phyloP scores from a whole-genome alignment of 176 grass and related monocot species.

The Ensete ventricosum region DNA sequence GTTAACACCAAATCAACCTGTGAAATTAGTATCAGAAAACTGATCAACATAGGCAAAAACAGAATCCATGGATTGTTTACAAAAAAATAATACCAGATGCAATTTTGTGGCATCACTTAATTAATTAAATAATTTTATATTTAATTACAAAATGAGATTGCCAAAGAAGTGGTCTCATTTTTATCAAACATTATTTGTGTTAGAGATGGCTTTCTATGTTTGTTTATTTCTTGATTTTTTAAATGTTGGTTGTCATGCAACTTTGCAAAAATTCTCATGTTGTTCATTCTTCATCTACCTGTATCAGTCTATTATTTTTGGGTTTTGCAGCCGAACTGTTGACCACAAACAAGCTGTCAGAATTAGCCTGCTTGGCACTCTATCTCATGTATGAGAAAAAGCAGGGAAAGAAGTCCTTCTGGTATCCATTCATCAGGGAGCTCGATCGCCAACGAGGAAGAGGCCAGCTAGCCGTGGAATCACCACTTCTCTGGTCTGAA shows the following conservation, averaged over 20 bases:
- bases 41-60: too few relatives aligned
- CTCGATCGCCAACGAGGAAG: constrained; percentile 90
- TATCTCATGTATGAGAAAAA: constrained; percentile 99
- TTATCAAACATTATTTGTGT: too few relatives aligned
- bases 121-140: too few relatives aligned
- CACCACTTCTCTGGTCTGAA: constrained; percentile 84
- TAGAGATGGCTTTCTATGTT: not conserved
- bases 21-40: too few relatives aligned
- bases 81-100: too few relatives aligned
- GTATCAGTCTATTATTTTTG: constrained; percentile 19
- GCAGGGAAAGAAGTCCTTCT: constrained; percentile 83
- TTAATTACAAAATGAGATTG: too few relatives aligned
- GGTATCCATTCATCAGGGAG: constrained; percentile 90
- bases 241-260: not conserved
- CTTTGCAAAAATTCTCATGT: not conserved
- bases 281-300: constrained; percentile 11
- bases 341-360: constrained; percentile 95
- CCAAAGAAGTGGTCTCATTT: too few relatives aligned
- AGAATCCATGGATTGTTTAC: too few relatives aligned
- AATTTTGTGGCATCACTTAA: too few relatives aligned
- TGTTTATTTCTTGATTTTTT: not conserved
- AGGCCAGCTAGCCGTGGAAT: constrained; percentile 91
- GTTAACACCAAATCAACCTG: too few relatives aligned
- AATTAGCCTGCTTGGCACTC: constrained; percentile 91
- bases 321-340: constrained; percentile 71